These are phyloP conservation scores for Eutrema salsugineum DNA, from an alignment of 441 rosid species.

Conservation along the genomic window DNA sequence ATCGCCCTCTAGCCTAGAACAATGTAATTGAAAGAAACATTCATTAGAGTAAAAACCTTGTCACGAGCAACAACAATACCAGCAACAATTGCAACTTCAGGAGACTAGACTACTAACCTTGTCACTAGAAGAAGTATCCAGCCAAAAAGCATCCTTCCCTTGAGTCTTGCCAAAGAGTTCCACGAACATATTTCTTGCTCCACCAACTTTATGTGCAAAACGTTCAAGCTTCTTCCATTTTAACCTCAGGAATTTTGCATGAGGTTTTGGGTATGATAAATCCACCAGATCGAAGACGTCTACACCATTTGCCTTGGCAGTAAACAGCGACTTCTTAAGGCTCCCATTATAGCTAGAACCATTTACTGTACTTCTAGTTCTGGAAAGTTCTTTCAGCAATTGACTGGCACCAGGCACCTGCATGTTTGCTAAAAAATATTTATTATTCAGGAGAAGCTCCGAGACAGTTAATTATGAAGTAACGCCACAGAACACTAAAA, in stretches of 20 bases:
- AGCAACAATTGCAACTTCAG: neutral
- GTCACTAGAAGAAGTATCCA: constrained; percentile 92
- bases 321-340: constrained; percentile 27
- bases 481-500: neutral
- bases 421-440: constrained; percentile 66
- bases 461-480: neutral
- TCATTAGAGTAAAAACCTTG: neutral
- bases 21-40: neutral
- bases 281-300: constrained; percentile 36
- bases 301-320: constrained; percentile 32
- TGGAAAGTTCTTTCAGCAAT: constrained; percentile 41
- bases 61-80: neutral
- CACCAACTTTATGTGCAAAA: constrained; percentile 66
- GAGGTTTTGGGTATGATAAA: constrained; percentile 28
- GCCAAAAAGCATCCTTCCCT: constrained; percentile 85
- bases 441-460: constrained; percentile 49
- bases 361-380: constrained; percentile 31
- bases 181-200: constrained; percentile 70
- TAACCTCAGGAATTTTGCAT: constrained; percentile 52
- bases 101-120: constrained; percentile 48
- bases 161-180: constrained; percentile 51
- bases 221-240: constrained; percentile 76
- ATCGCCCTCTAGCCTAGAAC: constrained; percentile 78
- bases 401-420: constrained; percentile 60
- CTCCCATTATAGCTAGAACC: constrained; percentile 28